Base-by-base conservation (phyloP, 163 green algal species). In the Trebouxia gelatinosa region DNA sequence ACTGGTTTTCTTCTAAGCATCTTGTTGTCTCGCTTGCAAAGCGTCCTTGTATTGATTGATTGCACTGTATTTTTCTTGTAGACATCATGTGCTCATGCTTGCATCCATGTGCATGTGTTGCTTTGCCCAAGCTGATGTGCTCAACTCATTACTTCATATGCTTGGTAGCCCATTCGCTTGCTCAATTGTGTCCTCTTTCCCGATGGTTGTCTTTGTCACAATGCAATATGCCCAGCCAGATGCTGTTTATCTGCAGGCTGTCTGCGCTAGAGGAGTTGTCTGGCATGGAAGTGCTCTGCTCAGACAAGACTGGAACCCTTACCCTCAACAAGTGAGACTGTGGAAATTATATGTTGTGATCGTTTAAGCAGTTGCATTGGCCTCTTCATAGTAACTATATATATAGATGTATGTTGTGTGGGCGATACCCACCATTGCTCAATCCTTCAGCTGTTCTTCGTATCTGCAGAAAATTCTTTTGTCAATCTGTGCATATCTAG, bases 281-380 rank as follows among this genome's bases (percentile, higher is more conserved):
- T 19, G 89, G 88, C 31, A 91, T 94, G 89, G 89, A 92, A 78
- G 86, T 93, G 29, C 87, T 93, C 32, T 89, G 83, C 75, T 90
- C 84, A 43, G 90, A 94, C 88, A 94, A 94, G 81, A 94, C 90
- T 19, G 90, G 90, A 39, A 94, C 90, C 43, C 82, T 94, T 7
- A 94, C 90, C 5, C 80, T 92, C 34, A 94, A 94, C 84, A 88
- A 87, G 79, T 80, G 51, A 50, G 79, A n/a, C 35, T 38, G n/a
- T 28, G 34, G 48, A 16, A n/a, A 19, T 58, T 16, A 16, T 58
- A 19, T 58, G 48, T 19, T 58, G 48, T 58, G 48, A 16, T 58
- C 16, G 16, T 16, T 19, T 58, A 19, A n/a, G 48, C 48, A 7
- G 11, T 32, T 17, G 11, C 23, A 16, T 32, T 43, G 9, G 43